Evolutionary conservation across 352 stramenopile genomes (phyloP), one percentile per base, ranked within the genome.

Genomic region (Thraustotheca clavata): DNA sequence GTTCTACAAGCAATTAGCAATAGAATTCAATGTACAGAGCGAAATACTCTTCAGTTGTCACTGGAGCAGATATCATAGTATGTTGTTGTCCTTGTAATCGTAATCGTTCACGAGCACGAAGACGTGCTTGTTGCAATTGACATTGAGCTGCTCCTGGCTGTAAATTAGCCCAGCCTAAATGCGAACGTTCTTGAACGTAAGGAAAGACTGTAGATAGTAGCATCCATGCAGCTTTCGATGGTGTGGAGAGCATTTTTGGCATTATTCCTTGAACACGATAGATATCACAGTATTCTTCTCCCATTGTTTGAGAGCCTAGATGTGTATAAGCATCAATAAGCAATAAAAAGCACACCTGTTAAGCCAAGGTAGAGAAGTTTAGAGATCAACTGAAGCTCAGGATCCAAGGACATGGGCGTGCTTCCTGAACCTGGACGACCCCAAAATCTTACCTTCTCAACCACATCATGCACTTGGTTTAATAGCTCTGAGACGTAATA

Each of bases 221-320:
- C 48, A 94, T 67, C 83, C 81, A 92, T 20, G 79, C 35, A 27
- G 77, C 41, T 34, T 88, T 83, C 1, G 77, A 72, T 5, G 57
- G 33, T 41, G 71, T 57, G 8, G 50, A 35, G n/a, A 86, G 72
- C 50, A 77, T 76, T 16, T 43, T 43, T n/a, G 85, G 59, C 0
- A 49, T 33, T 0, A 33, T 49, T 11, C 38, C 35, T 14, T 67
- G 36, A 1, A 92, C 77, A 33, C 83, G 83, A 46, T 92, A 76
- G 12, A 93, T 73, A 49, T 93, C 84, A 43, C 86, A 93, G 62
- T 88, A 95, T 49, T 95, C 86, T 62, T 95, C 86, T 8, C 86
- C 86, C n/a, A 95, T 74, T 35, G 83, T 92, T 59, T 95, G 86
- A 39, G 22, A 40, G 20, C 57, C 55, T 62, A n/a, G 14, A 16